phyloP scores from a whole-genome alignment of 179 eudicot species.

The Patellifolia procumbens region DNA sequence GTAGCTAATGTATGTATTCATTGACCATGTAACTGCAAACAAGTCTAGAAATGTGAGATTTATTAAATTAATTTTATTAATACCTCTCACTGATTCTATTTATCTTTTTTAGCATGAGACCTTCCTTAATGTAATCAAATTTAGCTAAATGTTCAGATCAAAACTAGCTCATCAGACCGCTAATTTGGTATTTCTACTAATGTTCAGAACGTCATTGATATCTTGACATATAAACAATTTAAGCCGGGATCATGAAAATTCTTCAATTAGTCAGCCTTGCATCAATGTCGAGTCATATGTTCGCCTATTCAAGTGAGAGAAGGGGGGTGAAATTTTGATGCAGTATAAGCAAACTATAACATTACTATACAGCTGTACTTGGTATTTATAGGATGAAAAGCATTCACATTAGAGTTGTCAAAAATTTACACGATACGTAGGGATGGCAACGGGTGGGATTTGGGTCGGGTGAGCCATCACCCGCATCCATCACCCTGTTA shows the following conservation, averaged over 20 bases:
- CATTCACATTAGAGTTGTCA: too few species aligned
- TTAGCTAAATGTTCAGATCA: not conserved
- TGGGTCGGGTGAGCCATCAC: too few species aligned
- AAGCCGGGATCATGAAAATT: not conserved
- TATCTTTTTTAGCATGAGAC: not conserved
- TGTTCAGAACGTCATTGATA: not conserved
- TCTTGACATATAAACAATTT: not conserved
- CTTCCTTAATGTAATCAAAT: not conserved
- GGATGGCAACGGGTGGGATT: too few species aligned
- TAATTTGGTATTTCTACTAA: not conserved
- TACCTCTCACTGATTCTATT: not conserved
- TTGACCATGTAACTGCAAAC: constrained; percentile 2
- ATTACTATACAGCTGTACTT: not conserved
- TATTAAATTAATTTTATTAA: not conserved
- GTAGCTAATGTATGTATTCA: not conserved
- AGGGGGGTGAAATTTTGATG: not conserved
- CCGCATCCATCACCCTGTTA: too few species aligned
- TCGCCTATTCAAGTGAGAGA: not conserved
- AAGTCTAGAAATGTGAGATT: not conserved
- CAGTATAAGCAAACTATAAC: not conserved
- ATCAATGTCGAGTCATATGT: too few species aligned
- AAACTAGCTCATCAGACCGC: not conserved
- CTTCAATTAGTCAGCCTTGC: not conserved
- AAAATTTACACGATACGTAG: too few species aligned
- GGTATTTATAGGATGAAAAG: not conserved